Conservation (phyloP, 352 stramenopile genomes). For the Lagenidium giganteum region DNA sequence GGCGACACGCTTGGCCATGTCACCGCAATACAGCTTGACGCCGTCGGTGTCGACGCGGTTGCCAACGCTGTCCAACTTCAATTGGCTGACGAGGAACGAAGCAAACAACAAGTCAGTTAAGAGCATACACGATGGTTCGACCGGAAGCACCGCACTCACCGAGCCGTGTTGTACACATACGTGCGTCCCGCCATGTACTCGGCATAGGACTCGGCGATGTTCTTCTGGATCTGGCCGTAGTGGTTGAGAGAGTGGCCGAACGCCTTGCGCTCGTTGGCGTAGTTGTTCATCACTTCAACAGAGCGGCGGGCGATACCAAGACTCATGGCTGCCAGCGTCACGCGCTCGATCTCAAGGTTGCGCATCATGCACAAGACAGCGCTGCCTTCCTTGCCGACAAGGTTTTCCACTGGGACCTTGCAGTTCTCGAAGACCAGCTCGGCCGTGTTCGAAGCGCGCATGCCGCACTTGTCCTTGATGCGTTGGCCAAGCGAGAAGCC, state of each 20-base stretch:
- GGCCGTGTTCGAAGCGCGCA: constrained; percentile 95
- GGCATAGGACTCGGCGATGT: constrained; percentile 98
- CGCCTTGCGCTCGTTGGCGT: constrained; percentile 89
- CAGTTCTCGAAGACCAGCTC: constrained; percentile 99
- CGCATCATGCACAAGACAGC: constrained; percentile 91
- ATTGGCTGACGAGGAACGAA: constrained; percentile 50
- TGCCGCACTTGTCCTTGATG: constrained; percentile 98
- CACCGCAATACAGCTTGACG: constrained; percentile 97
- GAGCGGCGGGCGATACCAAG: constrained; percentile 94
- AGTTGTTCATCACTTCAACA: constrained; percentile 97
- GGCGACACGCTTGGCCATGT: constrained; percentile 97
- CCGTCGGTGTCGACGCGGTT: constrained; percentile 98
- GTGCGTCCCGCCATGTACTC: constrained; percentile 96
- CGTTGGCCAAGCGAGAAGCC: constrained; percentile 97
- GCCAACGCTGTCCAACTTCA: constrained; percentile 93
- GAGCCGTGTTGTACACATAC: constrained; percentile 96
- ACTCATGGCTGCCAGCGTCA: constrained; percentile 97
- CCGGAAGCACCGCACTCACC: constrained; percentile 24
- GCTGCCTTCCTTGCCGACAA: constrained; percentile 83
- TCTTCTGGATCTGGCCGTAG: constrained; percentile 93
- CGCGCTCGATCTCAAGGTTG: constrained; percentile 99
- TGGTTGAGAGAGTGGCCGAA: constrained; percentile 94
- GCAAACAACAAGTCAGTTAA: not conserved
- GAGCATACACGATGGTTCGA: constrained; percentile 2
- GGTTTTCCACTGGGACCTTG: constrained; percentile 88